Evolutionary conservation across 2,329 filamentous ascomycete species (phyloP).

Genomic region (Lizonia empirigonia): DNA sequence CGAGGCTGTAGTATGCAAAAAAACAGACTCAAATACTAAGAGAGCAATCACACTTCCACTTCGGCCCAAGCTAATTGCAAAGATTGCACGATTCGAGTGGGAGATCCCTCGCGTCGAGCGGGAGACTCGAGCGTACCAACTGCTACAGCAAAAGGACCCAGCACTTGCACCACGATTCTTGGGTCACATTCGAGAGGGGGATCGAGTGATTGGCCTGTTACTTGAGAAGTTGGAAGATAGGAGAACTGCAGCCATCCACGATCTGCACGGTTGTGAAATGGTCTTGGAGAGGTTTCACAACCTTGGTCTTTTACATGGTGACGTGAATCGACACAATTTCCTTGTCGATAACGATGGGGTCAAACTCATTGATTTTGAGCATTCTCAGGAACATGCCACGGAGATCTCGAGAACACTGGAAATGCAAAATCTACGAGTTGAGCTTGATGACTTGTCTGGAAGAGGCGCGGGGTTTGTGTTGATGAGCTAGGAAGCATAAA

Average conservation of each 20-base stretch:
- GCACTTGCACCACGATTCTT: slow-evolving; percentile 45
- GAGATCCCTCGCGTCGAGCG: slow-evolving; percentile 14
- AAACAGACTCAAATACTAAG: not conserved
- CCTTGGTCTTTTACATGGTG: slow-evolving; percentile 44
- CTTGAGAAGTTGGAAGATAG: slow-evolving; percentile 43
- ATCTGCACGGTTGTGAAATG: slow-evolving; percentile 37
- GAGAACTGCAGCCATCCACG: slow-evolving; percentile 30
- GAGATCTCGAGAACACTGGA: slow-evolving; percentile 34
- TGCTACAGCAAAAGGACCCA: slow-evolving; percentile 23
- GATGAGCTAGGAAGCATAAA: slow-evolving; percentile 3
- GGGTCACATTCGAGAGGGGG: slow-evolving; percentile 45
- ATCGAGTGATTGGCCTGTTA: slow-evolving; percentile 47
- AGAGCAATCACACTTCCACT: not conserved
- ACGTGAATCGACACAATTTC: slow-evolving; percentile 51
- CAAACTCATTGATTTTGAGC: slow-evolving; percentile 45
- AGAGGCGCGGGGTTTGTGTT: slow-evolving; percentile 29
- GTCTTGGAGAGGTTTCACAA: slow-evolving; percentile 20
- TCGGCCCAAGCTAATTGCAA: slow-evolving; percentile 13
- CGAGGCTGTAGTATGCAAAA: not conserved
- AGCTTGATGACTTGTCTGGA: slow-evolving; percentile 42
- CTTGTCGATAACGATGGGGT: slow-evolving; percentile 36
- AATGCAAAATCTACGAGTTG: slow-evolving; percentile 33
- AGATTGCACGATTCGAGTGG: slow-evolving; percentile 20
- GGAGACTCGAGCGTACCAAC: slow-evolving; percentile 17
- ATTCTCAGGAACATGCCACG: slow-evolving; percentile 19